Evolutionary conservation across 495 filamentous ascomycete genomes (phyloP), one percentile per base, ranked within the genome.

Genomic region (Entonaema liquescens): DNA sequence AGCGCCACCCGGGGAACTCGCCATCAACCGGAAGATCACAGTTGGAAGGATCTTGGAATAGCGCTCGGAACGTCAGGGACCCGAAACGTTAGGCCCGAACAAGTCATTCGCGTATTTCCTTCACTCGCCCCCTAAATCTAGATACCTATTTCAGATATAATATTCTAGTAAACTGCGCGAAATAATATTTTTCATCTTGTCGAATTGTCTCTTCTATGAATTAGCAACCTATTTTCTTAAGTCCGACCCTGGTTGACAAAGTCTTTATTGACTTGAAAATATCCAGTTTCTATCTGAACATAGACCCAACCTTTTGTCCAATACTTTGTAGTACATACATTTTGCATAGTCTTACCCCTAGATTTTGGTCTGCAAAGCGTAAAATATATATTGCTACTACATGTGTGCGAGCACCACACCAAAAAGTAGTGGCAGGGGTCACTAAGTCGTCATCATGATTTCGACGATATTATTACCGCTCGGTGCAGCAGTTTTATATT

Each of bases 51-150:
- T 67, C 35, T 67, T 29, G 25, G 54, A 28, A 61, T 65, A 68
- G 70, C 70, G 70, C 70, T 68, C 70, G 70, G 70, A 38, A 61
- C 12, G 55, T 65, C 70, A 64, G 56, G 60, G 40, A 25, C 56
- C 70, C 70, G 70, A 72, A 72, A 72, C 70, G 60, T 56, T 72
- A 68, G 70, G 40, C 53, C 65, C 28, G 23, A 53, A 36, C 29
- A 50, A 19, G 47, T 31, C 60, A 60, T n/a, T 52, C 42, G 55
- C 47, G 15, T 17, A 28, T 36, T 38, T 64, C 55, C 68, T 33
- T 31, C 17, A 28, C 28, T 49, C 21, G 38, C 58, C 49, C 25
- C 38, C 57, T 42, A n/a, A 35, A 66, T 44, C 56, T 59, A 44
- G 35, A 31, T 12, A 42, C 17, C 17, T 47, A 23, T 47, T 23